Evolutionary conservation across 345 rosid genomes (phyloP).

Genomic region (Citrus medica): DNA sequence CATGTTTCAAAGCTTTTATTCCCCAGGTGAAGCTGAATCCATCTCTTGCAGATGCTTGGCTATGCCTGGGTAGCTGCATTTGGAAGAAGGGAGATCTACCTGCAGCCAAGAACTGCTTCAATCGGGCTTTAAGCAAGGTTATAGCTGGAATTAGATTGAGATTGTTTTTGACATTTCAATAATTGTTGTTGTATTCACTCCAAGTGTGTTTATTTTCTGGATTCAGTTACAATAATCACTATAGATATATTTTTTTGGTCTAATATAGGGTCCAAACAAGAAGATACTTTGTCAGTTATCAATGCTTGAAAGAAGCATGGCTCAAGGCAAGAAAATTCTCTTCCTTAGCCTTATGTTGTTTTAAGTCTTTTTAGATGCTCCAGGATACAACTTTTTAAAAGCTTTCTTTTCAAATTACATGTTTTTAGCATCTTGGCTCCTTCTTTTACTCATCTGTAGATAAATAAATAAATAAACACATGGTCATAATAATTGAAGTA

Average conservation of each 20-base stretch:
- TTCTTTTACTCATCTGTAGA: neutral
- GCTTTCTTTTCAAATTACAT: neutral
- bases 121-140: constrained; percentile 72
- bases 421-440: neutral
- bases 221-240: neutral
- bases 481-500: neutral
- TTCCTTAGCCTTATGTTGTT: neutral
- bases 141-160: neutral
- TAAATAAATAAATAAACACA: neutral
- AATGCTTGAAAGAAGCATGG: constrained; percentile 74
- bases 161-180: neutral
- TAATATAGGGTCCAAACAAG: constrained; percentile 59
- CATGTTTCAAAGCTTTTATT: constrained; percentile 15
- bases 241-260: constrained; percentile 5
- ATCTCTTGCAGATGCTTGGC: constrained; percentile 75
- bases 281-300: constrained; percentile 64
- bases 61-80: constrained; percentile 65
- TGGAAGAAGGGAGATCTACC: constrained; percentile 81
- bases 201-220: neutral
- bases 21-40: constrained; percentile 75
- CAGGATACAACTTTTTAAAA: neutral
- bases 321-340: constrained; percentile 51
- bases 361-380: neutral
- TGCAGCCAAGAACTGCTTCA: constrained; percentile 64
- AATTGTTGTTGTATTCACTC: neutral